Evolutionary conservation across 1,284 basidiomycete species (phyloP).

Genomic region (Agaricales sp.): DNA sequence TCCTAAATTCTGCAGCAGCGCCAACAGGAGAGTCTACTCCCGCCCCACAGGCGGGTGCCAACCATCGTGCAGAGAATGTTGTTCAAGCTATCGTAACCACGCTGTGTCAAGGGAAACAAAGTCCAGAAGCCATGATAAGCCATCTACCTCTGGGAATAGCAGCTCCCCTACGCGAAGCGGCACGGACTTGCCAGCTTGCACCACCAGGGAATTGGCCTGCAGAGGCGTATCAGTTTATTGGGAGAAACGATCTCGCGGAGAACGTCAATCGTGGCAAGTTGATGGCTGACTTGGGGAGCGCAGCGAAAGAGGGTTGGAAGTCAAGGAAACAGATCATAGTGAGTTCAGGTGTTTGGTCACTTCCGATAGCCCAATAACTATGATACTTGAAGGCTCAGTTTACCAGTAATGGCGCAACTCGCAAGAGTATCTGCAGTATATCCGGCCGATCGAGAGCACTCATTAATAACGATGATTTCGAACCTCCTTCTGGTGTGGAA

Average conservation of each 20-base stretch:
- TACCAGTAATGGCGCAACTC: neutral
- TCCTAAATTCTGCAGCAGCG: neutral
- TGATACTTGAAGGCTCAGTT: slow-evolving; percentile 2
- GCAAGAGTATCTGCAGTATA: neutral
- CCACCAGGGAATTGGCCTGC: slow-evolving; percentile 68
- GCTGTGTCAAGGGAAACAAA: neutral
- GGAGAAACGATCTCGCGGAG: slow-evolving; percentile 72
- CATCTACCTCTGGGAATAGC: slow-evolving; percentile 65
- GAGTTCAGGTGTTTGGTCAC: neutral
- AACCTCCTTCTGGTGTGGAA: slow-evolving; percentile 42
- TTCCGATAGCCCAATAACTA: neutral
- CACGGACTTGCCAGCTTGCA: slow-evolving; percentile 69
- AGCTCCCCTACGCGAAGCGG: slow-evolving; percentile 74
- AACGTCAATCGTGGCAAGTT: slow-evolving; percentile 34
- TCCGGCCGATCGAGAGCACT: neutral
- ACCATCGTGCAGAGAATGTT: slow-evolving; percentile 55
- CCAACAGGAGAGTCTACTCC: neutral
- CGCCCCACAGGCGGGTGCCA: slow-evolving; percentile 12
- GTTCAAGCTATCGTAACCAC: slow-evolving; percentile 45
- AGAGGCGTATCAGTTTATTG: slow-evolving; percentile 66
- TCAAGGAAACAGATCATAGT: neutral
- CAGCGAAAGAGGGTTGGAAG: slow-evolving; percentile 14
- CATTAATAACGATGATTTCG: neutral
- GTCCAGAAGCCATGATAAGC: slow-evolving; percentile 20
- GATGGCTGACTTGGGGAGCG: slow-evolving; percentile 21